Base-by-base conservation (phyloP, 2,329 filamentous ascomycete species). In the Aureobasidium leucospermi region DNA sequence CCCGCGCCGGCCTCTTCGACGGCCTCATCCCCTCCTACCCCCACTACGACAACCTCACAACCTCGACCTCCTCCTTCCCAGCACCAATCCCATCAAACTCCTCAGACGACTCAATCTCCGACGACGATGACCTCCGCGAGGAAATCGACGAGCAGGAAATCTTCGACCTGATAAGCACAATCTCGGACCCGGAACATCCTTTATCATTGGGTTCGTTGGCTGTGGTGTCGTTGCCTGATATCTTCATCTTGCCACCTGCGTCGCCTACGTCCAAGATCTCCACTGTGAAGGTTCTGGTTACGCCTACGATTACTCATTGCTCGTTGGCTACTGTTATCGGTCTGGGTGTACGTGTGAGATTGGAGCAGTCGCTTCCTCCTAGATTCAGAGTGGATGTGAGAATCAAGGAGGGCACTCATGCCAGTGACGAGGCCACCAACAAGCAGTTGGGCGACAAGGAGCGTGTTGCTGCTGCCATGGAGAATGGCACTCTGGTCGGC, bases 371-470 rank as follows among this genome's bases (percentile, higher is more conserved):
- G 10, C 79, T 99, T 60, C 94, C 94, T 3, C 89, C 94, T 36
- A 89, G 93, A 68, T 99, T 94, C 73, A 85, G 94, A 39, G 83
- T 97, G 53, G 92, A 97, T 73, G 90, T 97, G 47, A 84, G 87
- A 67, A 96, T 96, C 74, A 96, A 97, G 74, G 88, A 96, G 74
- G 93, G 92, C 63, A 94, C 91, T n/a, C 94, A 97, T 73, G 90
- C 85, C 65, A 95, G 95, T 62, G 93, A 90, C 47, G 91, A 96
- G 63, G 91, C 96, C 72, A 91, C 96, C 56, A 96, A 96, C 76
- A 96, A 96, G 79, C 94, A 99, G 75, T 78, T 99, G 45, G 89
- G 86, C 36, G 94, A 99, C 76, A 99, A 97, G 79, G 94, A 99
- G 77, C 81, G 94, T 62, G 94, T 99, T 46, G 92, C 93, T 1